Percentiles rank a stretch among this genome's conserved stretches.
These are phyloP conservation scores for Vickermania spadyakhi DNA, from an alignment of 208 protist species.

Conservation along the genomic window DNA sequence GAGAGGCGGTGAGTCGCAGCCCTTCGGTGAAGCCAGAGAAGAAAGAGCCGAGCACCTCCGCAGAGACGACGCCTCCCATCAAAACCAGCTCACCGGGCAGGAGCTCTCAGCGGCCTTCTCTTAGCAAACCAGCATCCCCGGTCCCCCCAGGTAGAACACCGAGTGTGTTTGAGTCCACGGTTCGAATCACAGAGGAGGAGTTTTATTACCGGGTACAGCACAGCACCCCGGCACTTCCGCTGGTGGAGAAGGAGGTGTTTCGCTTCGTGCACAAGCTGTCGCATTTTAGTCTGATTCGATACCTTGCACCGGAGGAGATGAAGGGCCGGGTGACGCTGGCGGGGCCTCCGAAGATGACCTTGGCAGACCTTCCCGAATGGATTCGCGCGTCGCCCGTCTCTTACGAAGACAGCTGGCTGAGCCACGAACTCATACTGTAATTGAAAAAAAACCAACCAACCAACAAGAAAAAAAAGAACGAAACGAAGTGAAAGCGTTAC, in stretches of 20 bases:
- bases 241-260: conserved; percentile 17
- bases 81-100: not conserved
- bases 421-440: not conserved
- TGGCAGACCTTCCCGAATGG: conserved; percentile 17
- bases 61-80: not conserved
- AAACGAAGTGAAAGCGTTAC: too few species aligned
- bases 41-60: not conserved
- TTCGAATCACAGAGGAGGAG: conserved; percentile 7
- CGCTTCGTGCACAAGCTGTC: conserved; percentile 18
- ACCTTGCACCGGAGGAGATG: conserved; percentile 21
- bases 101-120: not conserved
- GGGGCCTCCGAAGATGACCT: conserved; percentile 8
- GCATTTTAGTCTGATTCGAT: conserved; percentile 21
- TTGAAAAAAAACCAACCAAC: too few species aligned
- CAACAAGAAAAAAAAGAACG: too few species aligned
- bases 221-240: conserved; percentile 15
- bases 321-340: conserved; percentile 13
- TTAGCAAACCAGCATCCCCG: not conserved
- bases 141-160: too few species aligned
- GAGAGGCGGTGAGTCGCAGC: too few species aligned
- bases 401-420: not conserved
- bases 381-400: conserved; percentile 10
- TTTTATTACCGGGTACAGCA: conserved; percentile 15
- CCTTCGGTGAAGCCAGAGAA: too few species aligned
- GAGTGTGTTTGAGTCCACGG: conserved; percentile 2